A percentile compares a stretch with the other conserved stretches of the same genome.
phyloP scores from a whole-genome alignment of 75 land plant species.

The Chamaecyparis obtusa region DNA sequence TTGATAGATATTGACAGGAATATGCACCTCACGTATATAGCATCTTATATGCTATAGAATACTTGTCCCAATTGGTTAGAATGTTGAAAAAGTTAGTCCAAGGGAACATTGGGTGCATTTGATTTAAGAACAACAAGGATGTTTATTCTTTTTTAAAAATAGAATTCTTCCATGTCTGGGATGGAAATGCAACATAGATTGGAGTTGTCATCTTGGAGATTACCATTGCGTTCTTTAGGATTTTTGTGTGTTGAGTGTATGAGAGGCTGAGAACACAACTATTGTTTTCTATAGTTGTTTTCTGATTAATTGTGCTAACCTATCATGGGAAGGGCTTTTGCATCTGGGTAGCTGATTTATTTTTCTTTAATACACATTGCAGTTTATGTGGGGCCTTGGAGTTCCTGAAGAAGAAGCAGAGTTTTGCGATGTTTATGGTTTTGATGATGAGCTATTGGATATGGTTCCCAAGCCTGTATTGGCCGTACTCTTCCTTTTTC shows the following conservation, averaged over 20 bases:
- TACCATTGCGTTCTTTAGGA: not conserved
- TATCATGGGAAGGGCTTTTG: not conserved
- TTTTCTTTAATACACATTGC: slow-evolving; percentile 4
- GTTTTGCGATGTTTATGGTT: slow-evolving; percentile 89
- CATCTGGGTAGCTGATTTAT: not conserved
- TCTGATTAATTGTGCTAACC: not conserved
- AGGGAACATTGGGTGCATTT: not conserved
- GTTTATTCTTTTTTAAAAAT: not conserved
- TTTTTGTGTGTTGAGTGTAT: not conserved
- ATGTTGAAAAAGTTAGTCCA: not conserved
- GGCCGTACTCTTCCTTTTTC: slow-evolving; percentile 90
- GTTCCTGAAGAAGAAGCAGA: slow-evolving; percentile 68
- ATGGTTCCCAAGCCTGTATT: slow-evolving; percentile 98
- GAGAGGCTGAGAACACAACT: not conserved
- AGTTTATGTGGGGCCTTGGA: slow-evolving; percentile 96
- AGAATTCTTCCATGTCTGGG: not conserved
- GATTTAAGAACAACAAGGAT: not conserved
- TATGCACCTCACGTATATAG: not conserved
- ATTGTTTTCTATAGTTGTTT: not conserved
- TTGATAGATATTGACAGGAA: not conserved
- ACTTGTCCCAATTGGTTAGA: not conserved
- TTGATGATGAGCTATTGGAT: slow-evolving; percentile 88
- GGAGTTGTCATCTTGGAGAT: not conserved
- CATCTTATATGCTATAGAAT: not conserved
- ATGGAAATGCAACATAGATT: not conserved